Base-by-base conservation (phyloP, 2,329 filamentous ascomycete species). In the Beauveria rudraprayagi region DNA sequence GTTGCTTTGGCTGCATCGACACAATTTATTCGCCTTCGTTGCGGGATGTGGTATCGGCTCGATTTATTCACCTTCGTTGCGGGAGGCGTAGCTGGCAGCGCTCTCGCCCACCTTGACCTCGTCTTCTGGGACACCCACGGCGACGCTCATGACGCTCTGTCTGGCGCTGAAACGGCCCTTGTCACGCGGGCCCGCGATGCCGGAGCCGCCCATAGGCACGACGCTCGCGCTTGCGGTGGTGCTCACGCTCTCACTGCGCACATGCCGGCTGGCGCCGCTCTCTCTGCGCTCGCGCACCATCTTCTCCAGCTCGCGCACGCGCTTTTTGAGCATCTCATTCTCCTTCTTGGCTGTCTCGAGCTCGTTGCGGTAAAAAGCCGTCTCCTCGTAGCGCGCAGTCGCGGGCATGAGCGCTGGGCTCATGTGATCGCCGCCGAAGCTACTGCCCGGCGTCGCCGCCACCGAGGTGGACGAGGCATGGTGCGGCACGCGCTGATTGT, bases 61-160 rank as follows among this genome's bases (percentile, higher is more conserved):
- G 11, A 6, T 19, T 52, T 46, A 61, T 26, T 56, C 60, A 2
- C 30, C 53, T 5, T 57, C 60, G 9, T 28, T 48, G 11, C 60
- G 60, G 6, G 52, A 43, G n/a, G 41, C 60, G 41, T 61, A 61
- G 37, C 30, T 85, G 1, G 83, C 81, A 1, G 84, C 84, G 64
- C 83, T 86, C 73, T 87, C 83, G 1, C 84, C 84, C 30, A 87
- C 83, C 56, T 78, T 77, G 48, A 87, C 71, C 68, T 84, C 83
- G 52, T 85, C 83, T 48, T 86, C 83, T 0, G 82, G 78, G 3
- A 85, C 83, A 2, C 83, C 83, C 0, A 83, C 77, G 5, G 73
- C 80, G 5, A 77, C 68, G 61, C 80, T 83, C 58, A 77, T 61
- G 56, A 75, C 71, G 66, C 79, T 83, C 28, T 77, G 73, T 4